A percentile compares a stretch with the other conserved stretches of the same genome.
These are phyloP conservation scores for Pyrenophora seminiperda DNA, from an alignment of 2,329 filamentous ascomycete genomes.

Conservation along the genomic window DNA sequence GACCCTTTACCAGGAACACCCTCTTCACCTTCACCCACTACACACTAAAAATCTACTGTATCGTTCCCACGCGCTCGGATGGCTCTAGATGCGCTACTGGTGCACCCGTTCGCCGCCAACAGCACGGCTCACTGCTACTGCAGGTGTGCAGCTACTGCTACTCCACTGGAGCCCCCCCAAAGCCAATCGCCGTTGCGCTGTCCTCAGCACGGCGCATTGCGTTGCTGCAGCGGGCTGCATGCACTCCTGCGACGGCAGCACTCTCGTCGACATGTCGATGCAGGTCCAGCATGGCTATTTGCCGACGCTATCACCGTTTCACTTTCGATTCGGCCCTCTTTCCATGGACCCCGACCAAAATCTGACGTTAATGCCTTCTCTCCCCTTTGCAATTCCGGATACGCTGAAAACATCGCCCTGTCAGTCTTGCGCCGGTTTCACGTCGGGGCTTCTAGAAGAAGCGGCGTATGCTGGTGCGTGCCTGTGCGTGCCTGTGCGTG, in stretches of 20 bases:
- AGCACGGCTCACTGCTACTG: not conserved
- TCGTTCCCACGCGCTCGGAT: constrained; percentile 1
- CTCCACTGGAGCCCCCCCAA: too few species aligned
- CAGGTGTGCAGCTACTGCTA: too few species aligned
- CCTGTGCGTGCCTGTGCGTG: constrained; percentile 5
- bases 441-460: constrained; percentile 39
- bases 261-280: constrained; percentile 13
- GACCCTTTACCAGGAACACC: constrained; percentile 9
- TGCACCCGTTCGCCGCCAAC: constrained; percentile 2
- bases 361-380: constrained; percentile 34
- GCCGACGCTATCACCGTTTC: constrained; percentile 23
- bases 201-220: too few species aligned
- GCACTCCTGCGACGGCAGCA: not conserved
- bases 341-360: constrained; percentile 18
- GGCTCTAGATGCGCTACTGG: constrained; percentile 3
- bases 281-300: constrained; percentile 5
- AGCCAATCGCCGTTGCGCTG: not conserved
- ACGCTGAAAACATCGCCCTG: constrained; percentile 28
- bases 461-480: constrained; percentile 5
- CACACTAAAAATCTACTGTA: not conserved
- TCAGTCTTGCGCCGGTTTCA: constrained; percentile 39
- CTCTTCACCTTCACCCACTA: constrained; percentile 6
- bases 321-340: constrained; percentile 20
- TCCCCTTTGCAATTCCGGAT: constrained; percentile 27
- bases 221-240: not conserved